Conservation (phyloP, 352 stramenopile genomes). For the Thraustochytrium striatum region DNA sequence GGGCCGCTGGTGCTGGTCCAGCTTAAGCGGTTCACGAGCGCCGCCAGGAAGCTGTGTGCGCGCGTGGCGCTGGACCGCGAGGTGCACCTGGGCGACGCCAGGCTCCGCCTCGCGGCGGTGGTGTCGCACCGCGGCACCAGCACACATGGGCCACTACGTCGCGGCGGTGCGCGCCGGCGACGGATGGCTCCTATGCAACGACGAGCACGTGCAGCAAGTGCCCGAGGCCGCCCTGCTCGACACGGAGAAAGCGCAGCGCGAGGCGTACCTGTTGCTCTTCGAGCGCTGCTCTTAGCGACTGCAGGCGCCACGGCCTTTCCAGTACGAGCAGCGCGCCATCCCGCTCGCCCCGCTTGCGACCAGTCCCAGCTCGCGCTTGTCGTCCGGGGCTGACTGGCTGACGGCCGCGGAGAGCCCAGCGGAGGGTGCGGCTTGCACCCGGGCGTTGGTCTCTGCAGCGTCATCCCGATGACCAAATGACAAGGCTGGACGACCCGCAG, state of each 20-base stretch:
- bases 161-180: not conserved
- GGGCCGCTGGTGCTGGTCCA: not conserved
- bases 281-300: not conserved
- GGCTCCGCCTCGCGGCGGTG: not conserved
- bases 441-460: too few relatives aligned
- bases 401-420: too few relatives aligned
- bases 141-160: not conserved
- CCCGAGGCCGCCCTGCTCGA: not conserved
- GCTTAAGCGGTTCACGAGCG: not conserved
- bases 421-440: too few relatives aligned
- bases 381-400: too few relatives aligned
- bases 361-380: too few relatives aligned
- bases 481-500: too few relatives aligned
- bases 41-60: not conserved
- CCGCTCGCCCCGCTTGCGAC: too few relatives aligned
- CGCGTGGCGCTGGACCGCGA: not conserved
- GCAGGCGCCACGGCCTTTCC: too few relatives aligned
- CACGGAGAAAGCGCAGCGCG: not conserved
- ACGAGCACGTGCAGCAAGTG: not conserved
- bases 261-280: not conserved
- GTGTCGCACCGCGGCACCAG: not conserved
- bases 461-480: too few relatives aligned
- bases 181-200: not conserved
- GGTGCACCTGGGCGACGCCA: not conserved
- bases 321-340: too few relatives aligned